phyloP scores from a whole-genome alignment of 2,329 filamentous ascomycete species.

The Alternaria rosae region DNA sequence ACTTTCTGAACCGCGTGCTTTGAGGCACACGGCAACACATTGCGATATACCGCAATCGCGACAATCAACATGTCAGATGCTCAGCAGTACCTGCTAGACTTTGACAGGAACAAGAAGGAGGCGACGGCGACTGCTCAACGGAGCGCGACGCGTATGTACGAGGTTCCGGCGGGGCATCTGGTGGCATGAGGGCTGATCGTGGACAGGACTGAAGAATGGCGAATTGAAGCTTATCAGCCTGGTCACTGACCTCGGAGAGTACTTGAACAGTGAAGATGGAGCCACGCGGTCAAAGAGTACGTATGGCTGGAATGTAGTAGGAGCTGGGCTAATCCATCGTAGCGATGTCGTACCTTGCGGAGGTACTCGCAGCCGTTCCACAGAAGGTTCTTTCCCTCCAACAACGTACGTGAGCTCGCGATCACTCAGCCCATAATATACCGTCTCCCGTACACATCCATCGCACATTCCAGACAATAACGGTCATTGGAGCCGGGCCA shows the following conservation, averaged over 20 bases:
- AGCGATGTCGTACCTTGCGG: conserved; percentile 60
- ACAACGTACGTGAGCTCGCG: conserved; percentile 54
- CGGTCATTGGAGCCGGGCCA: background rate
- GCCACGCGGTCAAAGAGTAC: conserved; percentile 65
- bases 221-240: conserved; percentile 68
- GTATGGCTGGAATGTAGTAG: conserved; percentile 9
- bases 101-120: conserved; percentile 57
- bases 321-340: conserved; percentile 17
- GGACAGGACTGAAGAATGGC: conserved; percentile 64
- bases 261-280: conserved; percentile 71
- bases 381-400: conserved; percentile 66
- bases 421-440: background rate
- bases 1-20: conserved; percentile 18
- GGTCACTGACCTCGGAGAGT: conserved; percentile 70
- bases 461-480: background rate
- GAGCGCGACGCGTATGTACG: conserved; percentile 51
- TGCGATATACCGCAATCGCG: conserved; percentile 6
- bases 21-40: background rate
- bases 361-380: conserved; percentile 59
- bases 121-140: conserved; percentile 53
- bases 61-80: conserved; percentile 58
- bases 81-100: conserved; percentile 60
- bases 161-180: conserved; percentile 15
- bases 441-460: background rate
- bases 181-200: conserved; percentile 26